Conservation (phyloP, 2,329 filamentous ascomycete species). For the Neonectria neomacrospora region DNA sequence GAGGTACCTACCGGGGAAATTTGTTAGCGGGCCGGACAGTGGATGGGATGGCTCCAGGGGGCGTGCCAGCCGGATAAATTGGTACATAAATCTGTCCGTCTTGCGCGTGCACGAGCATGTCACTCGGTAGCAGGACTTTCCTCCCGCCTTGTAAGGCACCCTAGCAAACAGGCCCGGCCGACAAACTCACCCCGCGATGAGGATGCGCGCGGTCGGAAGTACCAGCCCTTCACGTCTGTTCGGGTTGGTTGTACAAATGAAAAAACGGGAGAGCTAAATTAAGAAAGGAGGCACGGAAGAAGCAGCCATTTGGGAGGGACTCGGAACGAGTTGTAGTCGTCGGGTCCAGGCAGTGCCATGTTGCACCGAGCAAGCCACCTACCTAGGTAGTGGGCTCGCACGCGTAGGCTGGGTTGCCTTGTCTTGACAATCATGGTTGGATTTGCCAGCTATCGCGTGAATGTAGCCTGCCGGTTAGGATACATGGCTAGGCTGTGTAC, state of each 20-base stretch:
- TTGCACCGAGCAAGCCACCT: conserved; percentile 6
- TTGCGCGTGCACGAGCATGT: neutral
- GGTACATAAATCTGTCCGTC: neutral
- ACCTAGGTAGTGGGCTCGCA: neutral
- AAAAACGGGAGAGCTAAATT: conserved; percentile 14
- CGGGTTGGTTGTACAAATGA: neutral
- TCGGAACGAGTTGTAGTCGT: neutral
- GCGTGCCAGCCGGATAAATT: conserved; percentile 1
- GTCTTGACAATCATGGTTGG: neutral
- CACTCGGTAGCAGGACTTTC: neutral
- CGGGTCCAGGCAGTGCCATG: conserved; percentile 4
- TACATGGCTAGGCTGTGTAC: neutral
- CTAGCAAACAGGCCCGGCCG: neutral
- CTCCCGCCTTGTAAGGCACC: neutral
- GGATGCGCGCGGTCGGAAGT: neutral
- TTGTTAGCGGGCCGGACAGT: conserved; percentile 18
- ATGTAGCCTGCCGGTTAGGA: no score
- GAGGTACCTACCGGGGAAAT: conserved; percentile 1
- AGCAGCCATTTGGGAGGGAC: neutral
- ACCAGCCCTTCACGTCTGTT: no score
- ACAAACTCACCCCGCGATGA: neutral
- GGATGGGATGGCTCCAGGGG: conserved; percentile 1
- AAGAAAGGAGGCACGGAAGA: neutral
- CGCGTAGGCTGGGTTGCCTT: no score
- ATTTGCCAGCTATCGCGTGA: neutral